phyloP scores from a whole-genome alignment of 768 basidiomycete species.

The Tulasnella sp. region DNA sequence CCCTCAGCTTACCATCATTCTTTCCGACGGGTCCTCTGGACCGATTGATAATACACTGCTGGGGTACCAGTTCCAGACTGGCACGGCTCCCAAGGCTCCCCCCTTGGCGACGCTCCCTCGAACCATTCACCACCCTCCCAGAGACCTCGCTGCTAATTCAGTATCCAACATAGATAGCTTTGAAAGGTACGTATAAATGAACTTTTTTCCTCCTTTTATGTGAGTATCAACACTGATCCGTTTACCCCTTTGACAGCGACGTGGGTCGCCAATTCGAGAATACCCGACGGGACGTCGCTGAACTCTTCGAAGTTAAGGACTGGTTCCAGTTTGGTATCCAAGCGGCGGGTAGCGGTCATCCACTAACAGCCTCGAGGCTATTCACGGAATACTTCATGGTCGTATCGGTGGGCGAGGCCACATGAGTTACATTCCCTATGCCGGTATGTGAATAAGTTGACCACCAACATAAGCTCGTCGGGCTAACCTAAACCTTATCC shows the following conservation, averaged over 20 bases:
- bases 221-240: not conserved
- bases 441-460: not conserved
- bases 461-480: not conserved
- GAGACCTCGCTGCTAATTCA: not conserved
- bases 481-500: not conserved
- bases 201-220: not conserved
- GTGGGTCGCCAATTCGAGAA: not conserved
- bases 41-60: not conserved
- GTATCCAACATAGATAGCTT: not conserved
- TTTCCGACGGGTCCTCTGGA: slow-evolving; percentile 28
- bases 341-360: not conserved
- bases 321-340: not conserved
- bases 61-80: not conserved
- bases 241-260: too few species aligned
- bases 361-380: slow-evolving; percentile 17
- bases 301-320: not conserved
- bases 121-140: not conserved
- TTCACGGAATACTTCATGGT: not conserved
- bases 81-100: not conserved
- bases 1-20: slow-evolving; percentile 31
- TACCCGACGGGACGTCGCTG: not conserved
- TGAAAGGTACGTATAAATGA: not conserved
- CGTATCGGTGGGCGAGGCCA: not conserved
- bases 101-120: not conserved
- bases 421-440: not conserved